Conservation (phyloP, 192 early-diverging fungal genomes). For the Podila horticola region DNA sequence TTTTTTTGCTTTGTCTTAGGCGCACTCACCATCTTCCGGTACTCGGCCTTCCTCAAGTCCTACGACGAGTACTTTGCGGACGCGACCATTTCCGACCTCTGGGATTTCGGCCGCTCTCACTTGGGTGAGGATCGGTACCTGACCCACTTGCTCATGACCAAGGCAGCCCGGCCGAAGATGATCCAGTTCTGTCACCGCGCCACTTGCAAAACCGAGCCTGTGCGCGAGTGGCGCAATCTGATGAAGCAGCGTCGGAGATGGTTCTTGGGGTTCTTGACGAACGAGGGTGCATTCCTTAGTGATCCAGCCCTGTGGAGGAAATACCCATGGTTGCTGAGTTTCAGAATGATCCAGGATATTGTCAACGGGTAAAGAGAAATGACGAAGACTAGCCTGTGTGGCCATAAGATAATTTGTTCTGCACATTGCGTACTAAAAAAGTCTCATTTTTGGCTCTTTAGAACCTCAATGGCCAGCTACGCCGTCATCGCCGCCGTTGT, state of each 20-base stretch:
- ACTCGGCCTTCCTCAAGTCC: slow-evolving; percentile 34
- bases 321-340: slow-evolving; percentile 18
- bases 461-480: slow-evolving; percentile 28
- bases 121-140: slow-evolving; percentile 62
- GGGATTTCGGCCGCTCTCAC: slow-evolving; percentile 54
- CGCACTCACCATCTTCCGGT: slow-evolving; percentile 21
- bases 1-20: not conserved
- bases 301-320: slow-evolving; percentile 46
- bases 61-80: slow-evolving; percentile 58
- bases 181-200: slow-evolving; percentile 55
- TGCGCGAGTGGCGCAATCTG: slow-evolving; percentile 44
- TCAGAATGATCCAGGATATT: slow-evolving; percentile 21
- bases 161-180: slow-evolving; percentile 25
- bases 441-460: not conserved
- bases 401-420: too few relatives aligned
- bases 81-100: slow-evolving; percentile 40
- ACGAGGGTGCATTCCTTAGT: slow-evolving; percentile 54
- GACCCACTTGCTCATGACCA: slow-evolving; percentile 59
- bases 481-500: slow-evolving; percentile 3
- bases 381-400: not conserved
- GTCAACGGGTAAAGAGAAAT: slow-evolving; percentile 13
- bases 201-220: slow-evolving; percentile 56
- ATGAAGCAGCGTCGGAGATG: slow-evolving; percentile 60
- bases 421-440: too few relatives aligned
- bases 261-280: slow-evolving; percentile 56